Evolutionary conservation across 331 rosid species (phyloP).

Genomic region (Malus hybrid): DNA sequence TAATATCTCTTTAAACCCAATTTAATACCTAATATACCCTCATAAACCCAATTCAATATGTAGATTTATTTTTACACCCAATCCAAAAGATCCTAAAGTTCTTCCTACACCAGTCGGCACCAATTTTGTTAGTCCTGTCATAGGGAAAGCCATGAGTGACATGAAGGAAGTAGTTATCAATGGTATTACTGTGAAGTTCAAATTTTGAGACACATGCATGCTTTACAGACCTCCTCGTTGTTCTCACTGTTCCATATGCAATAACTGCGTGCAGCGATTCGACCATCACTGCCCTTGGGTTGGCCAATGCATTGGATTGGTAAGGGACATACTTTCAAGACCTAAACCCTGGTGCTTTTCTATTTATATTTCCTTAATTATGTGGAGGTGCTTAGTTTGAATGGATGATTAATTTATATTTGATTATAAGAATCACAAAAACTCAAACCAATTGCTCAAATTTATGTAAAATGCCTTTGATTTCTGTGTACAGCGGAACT

Average conservation of each 20-base stretch:
- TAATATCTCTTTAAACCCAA: too few relatives aligned
- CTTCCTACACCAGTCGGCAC: too few relatives aligned
- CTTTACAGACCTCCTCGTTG: conserved; percentile 36
- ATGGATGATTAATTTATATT: neutral
- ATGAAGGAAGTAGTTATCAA: conserved; percentile 24
- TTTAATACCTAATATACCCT: too few relatives aligned
- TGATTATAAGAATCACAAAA: neutral
- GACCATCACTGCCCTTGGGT: conserved; percentile 43
- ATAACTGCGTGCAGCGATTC: conserved; percentile 28
- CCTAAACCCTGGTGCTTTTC: neutral
- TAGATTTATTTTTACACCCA: too few relatives aligned
- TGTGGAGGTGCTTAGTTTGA: neutral
- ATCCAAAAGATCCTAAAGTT: too few relatives aligned
- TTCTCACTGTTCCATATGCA: conserved; percentile 36
- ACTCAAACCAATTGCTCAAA: neutral
- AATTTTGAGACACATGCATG: conserved; percentile 37
- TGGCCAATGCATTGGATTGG: conserved; percentile 38
- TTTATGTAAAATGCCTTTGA: neutral
- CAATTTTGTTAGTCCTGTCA: too few relatives aligned
- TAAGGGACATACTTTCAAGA: neutral
- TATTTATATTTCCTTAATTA: neutral
- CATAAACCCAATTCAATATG: too few relatives aligned
- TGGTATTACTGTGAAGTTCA: conserved; percentile 21
- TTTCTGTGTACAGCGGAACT: too few relatives aligned
- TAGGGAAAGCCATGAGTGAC: too few relatives aligned